phyloP scores from a whole-genome alignment of 148 eudicot species.

The Cornus controversa region DNA sequence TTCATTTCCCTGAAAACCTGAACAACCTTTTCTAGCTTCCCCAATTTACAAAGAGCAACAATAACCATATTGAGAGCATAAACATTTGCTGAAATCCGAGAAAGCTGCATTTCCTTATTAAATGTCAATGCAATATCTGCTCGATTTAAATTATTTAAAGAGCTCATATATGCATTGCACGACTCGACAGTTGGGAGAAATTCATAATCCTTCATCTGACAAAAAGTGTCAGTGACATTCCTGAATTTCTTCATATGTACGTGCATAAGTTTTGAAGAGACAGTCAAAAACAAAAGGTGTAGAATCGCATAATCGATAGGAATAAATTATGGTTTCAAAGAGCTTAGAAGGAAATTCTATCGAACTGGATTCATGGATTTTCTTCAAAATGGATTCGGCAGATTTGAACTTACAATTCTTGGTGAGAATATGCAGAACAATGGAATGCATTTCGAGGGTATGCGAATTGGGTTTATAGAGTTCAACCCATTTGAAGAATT shows the following conservation, averaged over 20 bases:
- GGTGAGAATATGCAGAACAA: slow-evolving; percentile 68
- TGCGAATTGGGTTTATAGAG: slow-evolving; percentile 41
- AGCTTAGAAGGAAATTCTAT: slow-evolving; percentile 33
- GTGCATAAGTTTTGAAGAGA: slow-evolving; percentile 67
- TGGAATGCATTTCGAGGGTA: slow-evolving; percentile 59
- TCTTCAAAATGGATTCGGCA: slow-evolving; percentile 54
- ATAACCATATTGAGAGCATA: slow-evolving; percentile 66
- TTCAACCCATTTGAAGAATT: slow-evolving; percentile 77
- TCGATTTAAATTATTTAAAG: slow-evolving; percentile 46
- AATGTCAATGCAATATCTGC: slow-evolving; percentile 51
- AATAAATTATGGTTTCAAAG: slow-evolving; percentile 30
- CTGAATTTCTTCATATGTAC: slow-evolving; percentile 60
- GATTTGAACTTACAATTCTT: slow-evolving; percentile 61
- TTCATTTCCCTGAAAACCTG: slow-evolving; percentile 56
- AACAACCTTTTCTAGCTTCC: slow-evolving; percentile 55
- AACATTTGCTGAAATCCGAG: slow-evolving; percentile 51
- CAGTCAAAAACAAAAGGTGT: slow-evolving; percentile 66
- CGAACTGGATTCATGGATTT: slow-evolving; percentile 24
- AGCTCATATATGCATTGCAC: slow-evolving; percentile 53
- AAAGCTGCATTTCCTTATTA: slow-evolving; percentile 43
- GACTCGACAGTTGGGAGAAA: slow-evolving; percentile 70
- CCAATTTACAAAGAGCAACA: slow-evolving; percentile 50
- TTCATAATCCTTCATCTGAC: slow-evolving; percentile 64
- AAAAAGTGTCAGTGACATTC: slow-evolving; percentile 47
- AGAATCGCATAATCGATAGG: slow-evolving; percentile 73